Percentiles rank a stretch among this genome's conserved stretches.
phyloP scores from a whole-genome alignment of 805 yeast species.

The Naumovozyma castellii region DNA sequence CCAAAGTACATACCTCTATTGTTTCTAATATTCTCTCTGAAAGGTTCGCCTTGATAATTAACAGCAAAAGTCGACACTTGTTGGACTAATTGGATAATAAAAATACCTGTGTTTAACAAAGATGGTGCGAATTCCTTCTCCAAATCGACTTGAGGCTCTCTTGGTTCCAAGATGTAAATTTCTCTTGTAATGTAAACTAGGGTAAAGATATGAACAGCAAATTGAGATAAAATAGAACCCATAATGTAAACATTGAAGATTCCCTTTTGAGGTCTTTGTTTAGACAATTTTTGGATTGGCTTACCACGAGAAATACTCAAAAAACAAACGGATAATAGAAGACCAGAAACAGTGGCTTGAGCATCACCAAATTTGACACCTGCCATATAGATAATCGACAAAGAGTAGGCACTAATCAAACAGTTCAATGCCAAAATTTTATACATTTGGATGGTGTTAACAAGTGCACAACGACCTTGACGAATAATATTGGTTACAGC shows the following conservation, averaged over 20 bases:
- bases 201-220: constrained; percentile 81
- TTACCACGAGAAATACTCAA: constrained; percentile 89
- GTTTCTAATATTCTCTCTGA: constrained; percentile 80
- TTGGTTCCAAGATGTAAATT: constrained; percentile 83
- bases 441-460: constrained; percentile 97
- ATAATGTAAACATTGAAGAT: constrained; percentile 90
- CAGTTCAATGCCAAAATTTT: constrained; percentile 94
- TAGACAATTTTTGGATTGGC: constrained; percentile 79
- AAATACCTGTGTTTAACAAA: constrained; percentile 89
- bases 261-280: constrained; percentile 95
- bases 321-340: constrained; percentile 87
- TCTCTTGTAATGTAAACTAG: constrained; percentile 75
- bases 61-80: constrained; percentile 97
- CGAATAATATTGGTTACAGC: constrained; percentile 90
- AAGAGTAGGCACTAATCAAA: constrained; percentile 90
- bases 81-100: constrained; percentile 86
- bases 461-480: constrained; percentile 97
- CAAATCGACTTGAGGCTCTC: constrained; percentile 80
- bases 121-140: constrained; percentile 87
- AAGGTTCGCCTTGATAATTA: constrained; percentile 94
- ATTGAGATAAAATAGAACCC: constrained; percentile 96
- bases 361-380: constrained; percentile 98
- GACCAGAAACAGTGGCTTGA: constrained; percentile 94
- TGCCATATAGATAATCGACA: constrained; percentile 87
- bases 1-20: constrained; percentile 98